Base-by-base conservation (phyloP, 352 stramenopile genomes). In the Globisporangium barbulae region DNA sequence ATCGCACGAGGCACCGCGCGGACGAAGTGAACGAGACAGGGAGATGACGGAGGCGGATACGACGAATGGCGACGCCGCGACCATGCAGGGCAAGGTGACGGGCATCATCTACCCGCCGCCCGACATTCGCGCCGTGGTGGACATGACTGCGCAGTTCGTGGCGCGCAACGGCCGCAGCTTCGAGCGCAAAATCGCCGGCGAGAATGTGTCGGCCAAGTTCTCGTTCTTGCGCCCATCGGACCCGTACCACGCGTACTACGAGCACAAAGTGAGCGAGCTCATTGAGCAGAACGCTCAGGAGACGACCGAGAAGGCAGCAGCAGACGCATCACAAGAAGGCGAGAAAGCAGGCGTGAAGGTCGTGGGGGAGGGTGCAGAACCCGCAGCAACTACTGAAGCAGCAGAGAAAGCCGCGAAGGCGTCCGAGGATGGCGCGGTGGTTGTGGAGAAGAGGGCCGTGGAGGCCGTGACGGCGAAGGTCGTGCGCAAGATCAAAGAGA, bases 81-180 rank as follows among this genome's bases (percentile, higher is more conserved):
- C 76, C 8, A 67, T 86, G 65, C 86, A 95, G 70, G 87, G 85
- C 61, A 74, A 71, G 42, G 85, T 95, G 67, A 96, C 84, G 57
- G 94, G 92, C 55, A 75, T 99, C 42, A 99, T 99, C 80, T 91
- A 94, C 61, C 98, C 98, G 57, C 98, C 98, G 48, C 97, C 97
- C 12, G 97, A 99, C 64, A 99, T 99, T 64, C 89, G 97, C 54
- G 94, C 93, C 4, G 95, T 99, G 35, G 96, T 98, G 59, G 97
- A 99, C 80, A 99, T 98, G 79, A 99, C 98, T 7, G 97, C 98
- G 54, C 83, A 98, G 72, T 99, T 99, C 74, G 97, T 99, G 55
- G 96, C 97, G 28, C 98, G 96, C 70, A 98, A 99, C 73, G 98
- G 98, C 7, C 91, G 97, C 64, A 96, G 83, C 47, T 99, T 99